These are phyloP conservation scores for Ceratocystis harringtonii DNA, from an alignment of 2,329 filamentous ascomycete species.

Conservation along the genomic window DNA sequence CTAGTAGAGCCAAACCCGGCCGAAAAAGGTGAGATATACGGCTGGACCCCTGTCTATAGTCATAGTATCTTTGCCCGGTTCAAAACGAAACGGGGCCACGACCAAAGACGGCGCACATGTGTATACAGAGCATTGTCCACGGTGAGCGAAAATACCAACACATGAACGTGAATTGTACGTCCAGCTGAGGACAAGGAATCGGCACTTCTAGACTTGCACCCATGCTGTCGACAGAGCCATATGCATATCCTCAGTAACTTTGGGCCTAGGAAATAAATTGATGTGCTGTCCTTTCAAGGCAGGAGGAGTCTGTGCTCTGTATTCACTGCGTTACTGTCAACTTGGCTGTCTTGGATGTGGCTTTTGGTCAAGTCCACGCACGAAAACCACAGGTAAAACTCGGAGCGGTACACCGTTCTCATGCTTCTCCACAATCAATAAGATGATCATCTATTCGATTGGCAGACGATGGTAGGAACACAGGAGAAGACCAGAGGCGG, in stretches of 20 bases:
- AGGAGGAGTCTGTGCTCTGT: not conserved
- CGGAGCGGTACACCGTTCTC: not conserved
- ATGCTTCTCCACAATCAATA: conserved; percentile 1
- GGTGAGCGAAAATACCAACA: conserved; percentile 3
- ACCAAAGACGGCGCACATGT: conserved; percentile 1
- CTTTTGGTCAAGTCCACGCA: not conserved
- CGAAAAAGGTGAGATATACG: not conserved
- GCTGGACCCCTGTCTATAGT: not conserved
- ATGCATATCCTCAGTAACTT: not conserved
- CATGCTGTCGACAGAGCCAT: not conserved
- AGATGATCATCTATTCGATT: not conserved
- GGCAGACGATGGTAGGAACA: not conserved
- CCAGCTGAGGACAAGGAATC: not conserved
- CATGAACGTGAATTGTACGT: not conserved
- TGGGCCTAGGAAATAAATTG: not conserved
- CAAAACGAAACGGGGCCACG: not conserved
- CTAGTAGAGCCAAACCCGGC: conserved; percentile 4
- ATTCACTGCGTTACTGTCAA: not conserved
- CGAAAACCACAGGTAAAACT: not conserved
- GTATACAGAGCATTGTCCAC: not conserved
- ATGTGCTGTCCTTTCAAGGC: not conserved
- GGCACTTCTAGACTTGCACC: not conserved
- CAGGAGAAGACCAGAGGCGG: not conserved
- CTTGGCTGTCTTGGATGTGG: not conserved
- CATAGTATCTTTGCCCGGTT: not conserved